Base-by-base conservation (phyloP, 2,329 filamentous ascomycete species). In the Colletotrichum kahawae region DNA sequence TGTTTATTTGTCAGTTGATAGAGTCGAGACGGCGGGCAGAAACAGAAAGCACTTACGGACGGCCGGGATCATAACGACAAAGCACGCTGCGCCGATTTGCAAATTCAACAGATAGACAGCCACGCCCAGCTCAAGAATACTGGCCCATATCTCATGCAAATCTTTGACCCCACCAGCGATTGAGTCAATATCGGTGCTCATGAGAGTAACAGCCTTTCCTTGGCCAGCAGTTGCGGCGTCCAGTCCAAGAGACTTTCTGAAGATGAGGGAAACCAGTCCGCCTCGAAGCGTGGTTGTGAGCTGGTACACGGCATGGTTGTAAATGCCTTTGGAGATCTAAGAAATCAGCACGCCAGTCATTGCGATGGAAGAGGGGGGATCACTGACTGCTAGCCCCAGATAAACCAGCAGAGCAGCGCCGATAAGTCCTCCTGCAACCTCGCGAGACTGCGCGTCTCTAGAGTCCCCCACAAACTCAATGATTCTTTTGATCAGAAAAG, bases 1-100 rank as follows among this genome's bases (percentile, higher is more conserved):
- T 72, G 21, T 6, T 18, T 4, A 24, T n/a, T 4, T 7, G n/a
- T 62, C 18, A 54, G 29, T 8, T 56, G 5, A 31, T 4, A 27
- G 31, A 34, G 31, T 68, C 27, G 4, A 16, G 16, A 13, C 27
- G 14, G 29, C 29, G 34, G 13, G 33, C 2, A 27, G 27, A 24
- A 4, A 14, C 12, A 13, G 51, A 2, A 87, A 79, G 9, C 31
- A 74, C 71, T 9, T 87, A 72, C 70, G 21, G 14, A 69, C 36
- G 81, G 75, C 83, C 86, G 48, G 87, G 84, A 3, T 85, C 85
- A 66, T 89, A 74, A 9, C 78, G 84, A 79, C 73, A 29, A 78
- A 69, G 33, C 70, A 79, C 5, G 77, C 77, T 18, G 69, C 74
- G 21, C 77, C 78, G 8, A 79, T 76, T 67, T 78, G 74, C 27